phyloP scores from a whole-genome alignment of 768 basidiomycete species.

The Macrocybe gigantea region DNA sequence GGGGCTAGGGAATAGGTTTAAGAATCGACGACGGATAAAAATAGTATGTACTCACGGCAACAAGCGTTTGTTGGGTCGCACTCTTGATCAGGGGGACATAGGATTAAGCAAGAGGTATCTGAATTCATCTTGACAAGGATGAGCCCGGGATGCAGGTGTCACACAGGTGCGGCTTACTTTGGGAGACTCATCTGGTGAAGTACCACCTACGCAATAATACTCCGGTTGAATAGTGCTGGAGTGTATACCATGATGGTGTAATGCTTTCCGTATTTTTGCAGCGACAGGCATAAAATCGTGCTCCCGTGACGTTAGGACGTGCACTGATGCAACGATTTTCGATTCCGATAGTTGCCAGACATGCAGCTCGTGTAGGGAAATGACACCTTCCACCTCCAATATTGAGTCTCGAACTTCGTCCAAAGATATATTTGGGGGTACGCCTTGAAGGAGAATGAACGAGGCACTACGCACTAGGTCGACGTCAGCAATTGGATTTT shows the following conservation, averaged over 20 bases:
- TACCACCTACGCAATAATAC: conserved; percentile 38
- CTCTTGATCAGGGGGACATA: conserved; percentile 62
- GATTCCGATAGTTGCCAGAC: conserved; percentile 97
- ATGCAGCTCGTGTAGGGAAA: conserved; percentile 89
- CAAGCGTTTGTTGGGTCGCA: conserved; percentile 70
- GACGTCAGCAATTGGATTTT: background rate
- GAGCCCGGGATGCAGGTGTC: conserved; percentile 3
- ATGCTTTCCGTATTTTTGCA: conserved; percentile 70
- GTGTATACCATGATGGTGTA: conserved; percentile 92
- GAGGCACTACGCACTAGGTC: conserved; percentile 76
- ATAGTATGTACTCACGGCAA: conserved; percentile 54
- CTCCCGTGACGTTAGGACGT: conserved; percentile 77
- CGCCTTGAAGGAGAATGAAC: conserved; percentile 92
- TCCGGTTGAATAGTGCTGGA: conserved; percentile 94
- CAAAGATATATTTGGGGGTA: conserved; percentile 82
- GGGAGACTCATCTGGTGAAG: conserved; percentile 42
- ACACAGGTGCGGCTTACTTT: background rate
- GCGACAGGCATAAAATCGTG: conserved; percentile 92
- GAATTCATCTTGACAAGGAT: conserved; percentile 33
- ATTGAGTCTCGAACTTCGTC: conserved; percentile 87
- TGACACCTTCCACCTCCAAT: conserved; percentile 74
- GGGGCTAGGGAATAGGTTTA: conserved; percentile 33
- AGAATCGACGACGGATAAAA: background rate
- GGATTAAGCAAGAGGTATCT: conserved; percentile 61
- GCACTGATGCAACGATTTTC: conserved; percentile 93